Evolutionary conservation across 2,329 filamentous ascomycete species (phyloP), one percentile per base, ranked within the genome.

Genomic region (Cadophora luteo-olivacea): DNA sequence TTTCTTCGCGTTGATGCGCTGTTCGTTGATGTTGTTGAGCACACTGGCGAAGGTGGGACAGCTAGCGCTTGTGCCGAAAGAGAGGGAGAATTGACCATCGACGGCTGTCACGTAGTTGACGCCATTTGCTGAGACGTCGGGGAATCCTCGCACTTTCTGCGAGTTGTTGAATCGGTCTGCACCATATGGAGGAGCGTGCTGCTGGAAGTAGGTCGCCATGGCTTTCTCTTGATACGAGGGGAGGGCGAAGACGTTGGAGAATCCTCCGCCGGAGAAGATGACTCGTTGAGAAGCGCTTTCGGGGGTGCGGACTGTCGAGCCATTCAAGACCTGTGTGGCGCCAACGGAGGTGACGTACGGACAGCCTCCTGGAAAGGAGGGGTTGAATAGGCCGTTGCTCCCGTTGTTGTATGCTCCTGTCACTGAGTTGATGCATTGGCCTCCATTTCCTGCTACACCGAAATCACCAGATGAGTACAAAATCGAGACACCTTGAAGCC

Each of bases 211-310:
- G 1, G 72, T 65, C 1, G 72, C 66, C 25, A 78, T 61, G 1
- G 74, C 72, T 1, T 72, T 70, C 14, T 78, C 73, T 69, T 87
- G 85, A 75, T 86, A 87, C 11, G 75, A 72, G 0, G 85, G 84
- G 22, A 83, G 75, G 0, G 6, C 82, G 82, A 58, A 84, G 74
- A 77, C 84, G 83, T 72, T 82, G 24, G 89, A 89, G 77, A 94
- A 96, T 76, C 95, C 92, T 68, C 89, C 82, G 19, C 89, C 89
- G 25, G 86, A 90, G 82, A 94, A 93, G 77, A 97, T 87, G 81
- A 97, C 78, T 2, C 79, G 81, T 70, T 84, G 79, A 65, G 83
- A 84, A 5, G 84, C 83, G 32, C 79, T 77, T 71, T 85, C 83
- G 0, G 81, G 77, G 3, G 75, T 76, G 38, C 51, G 67, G 12